Conservation (phyloP, 108 stramenopile species). For the Discostella pseudostelligera region DNA sequence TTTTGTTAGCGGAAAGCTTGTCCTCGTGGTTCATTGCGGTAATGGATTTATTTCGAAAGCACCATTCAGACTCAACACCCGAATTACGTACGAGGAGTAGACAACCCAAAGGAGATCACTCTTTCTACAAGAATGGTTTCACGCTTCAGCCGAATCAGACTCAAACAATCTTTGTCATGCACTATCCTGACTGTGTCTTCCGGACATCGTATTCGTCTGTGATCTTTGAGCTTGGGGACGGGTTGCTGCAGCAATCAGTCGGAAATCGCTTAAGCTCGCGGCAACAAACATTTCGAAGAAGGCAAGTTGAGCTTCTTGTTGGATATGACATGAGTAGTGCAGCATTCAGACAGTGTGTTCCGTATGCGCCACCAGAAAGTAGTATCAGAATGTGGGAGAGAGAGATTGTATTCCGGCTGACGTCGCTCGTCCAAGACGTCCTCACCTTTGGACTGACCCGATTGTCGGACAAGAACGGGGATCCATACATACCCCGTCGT, state of each 20-base stretch:
- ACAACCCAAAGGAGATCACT: constrained; percentile 14
- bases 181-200: constrained; percentile 60
- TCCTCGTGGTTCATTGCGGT: constrained; percentile 6
- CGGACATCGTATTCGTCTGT: constrained; percentile 58
- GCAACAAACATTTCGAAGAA: constrained; percentile 25
- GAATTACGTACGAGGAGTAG: neutral
- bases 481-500: constrained; percentile 12
- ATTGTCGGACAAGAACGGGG: constrained; percentile 13
- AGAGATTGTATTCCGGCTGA: constrained; percentile 17
- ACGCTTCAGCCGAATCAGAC: constrained; percentile 63
- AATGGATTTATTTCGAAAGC: constrained; percentile 1
- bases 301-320: constrained; percentile 47
- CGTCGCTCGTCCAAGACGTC: constrained; percentile 17
- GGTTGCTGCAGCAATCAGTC: neutral
- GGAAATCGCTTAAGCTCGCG: constrained; percentile 6
- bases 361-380: constrained; percentile 23
- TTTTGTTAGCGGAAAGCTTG: constrained; percentile 4
- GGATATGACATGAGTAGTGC: constrained; percentile 50
- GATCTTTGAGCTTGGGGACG: constrained; percentile 44
- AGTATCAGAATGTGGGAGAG: constrained; percentile 16
- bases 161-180: constrained; percentile 59
- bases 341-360: constrained; percentile 36
- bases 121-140: constrained; percentile 44
- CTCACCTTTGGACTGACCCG: constrained; percentile 23
- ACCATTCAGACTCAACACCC: neutral